A percentile compares a stretch with the other conserved stretches of the same genome.
These are phyloP conservation scores for Penicillium sp. DNA, from an alignment of 2,329 filamentous ascomycete genomes.

Conservation along the genomic window DNA sequence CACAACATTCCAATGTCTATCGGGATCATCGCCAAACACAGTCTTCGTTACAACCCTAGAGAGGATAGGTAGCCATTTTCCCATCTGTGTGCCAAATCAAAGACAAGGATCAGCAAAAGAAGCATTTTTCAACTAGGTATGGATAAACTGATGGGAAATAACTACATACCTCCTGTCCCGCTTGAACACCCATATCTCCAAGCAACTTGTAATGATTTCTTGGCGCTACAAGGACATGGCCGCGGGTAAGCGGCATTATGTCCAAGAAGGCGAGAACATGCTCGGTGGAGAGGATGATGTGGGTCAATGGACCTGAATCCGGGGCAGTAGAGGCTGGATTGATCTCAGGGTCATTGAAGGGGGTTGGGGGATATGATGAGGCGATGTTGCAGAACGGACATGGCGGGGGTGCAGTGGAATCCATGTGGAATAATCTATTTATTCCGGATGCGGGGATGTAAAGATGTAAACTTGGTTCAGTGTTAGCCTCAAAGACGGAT, in stretches of 20 bases:
- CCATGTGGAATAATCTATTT: conserved; percentile 7
- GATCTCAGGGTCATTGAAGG: conserved; percentile 25
- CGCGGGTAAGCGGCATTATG: conserved; percentile 80
- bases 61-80: conserved; percentile 47
- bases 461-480: background rate
- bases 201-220: conserved; percentile 75
- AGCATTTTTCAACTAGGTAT: background rate
- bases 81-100: conserved; percentile 32
- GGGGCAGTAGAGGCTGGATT: conserved; percentile 19
- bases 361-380: conserved; percentile 45
- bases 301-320: conserved; percentile 22
- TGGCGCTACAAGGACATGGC: conserved; percentile 80
- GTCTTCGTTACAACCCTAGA: conserved; percentile 71
- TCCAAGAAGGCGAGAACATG: conserved; percentile 84
- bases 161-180: conserved; percentile 64
- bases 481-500: background rate
- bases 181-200: conserved; percentile 62
- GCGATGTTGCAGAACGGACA: conserved; percentile 62
- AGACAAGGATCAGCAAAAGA: background rate
- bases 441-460: background rate
- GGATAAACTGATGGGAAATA: background rate
- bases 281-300: conserved; percentile 73
- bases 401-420: conserved; percentile 10
- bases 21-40: conserved; percentile 51
- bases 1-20: conserved; percentile 85